Base-by-base conservation (phyloP, 2,329 filamentous ascomycete species). In the Monascus ruber region DNA sequence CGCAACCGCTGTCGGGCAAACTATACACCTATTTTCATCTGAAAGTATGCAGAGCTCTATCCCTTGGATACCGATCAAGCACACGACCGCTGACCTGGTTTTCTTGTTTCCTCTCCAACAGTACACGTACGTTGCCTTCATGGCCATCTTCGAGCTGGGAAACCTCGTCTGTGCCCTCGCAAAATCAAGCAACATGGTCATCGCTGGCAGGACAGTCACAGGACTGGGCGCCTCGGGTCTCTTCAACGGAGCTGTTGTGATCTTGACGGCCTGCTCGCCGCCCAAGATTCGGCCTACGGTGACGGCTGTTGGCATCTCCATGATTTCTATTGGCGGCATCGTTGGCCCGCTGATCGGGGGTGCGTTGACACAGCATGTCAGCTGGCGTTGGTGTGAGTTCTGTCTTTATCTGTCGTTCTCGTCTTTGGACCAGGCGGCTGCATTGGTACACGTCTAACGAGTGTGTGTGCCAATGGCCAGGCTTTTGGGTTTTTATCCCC, bases 261-360 rank as follows among this genome's bases (percentile, higher is more conserved):
- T 51, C 27, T 42, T 63, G 26, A 51, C 58, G 4, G 26, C 38
- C 35, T 51, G 50, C 5, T 66, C 77, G 36, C 74, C 75, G 3
- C 64, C 78, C 5, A 56, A 66, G 5, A 72, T 74, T 48, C 63
- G 74, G 5, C 27, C 74, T 70, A 46, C 57, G 2, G 55, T 51
- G 17, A 54, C 57, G 11, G 56, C 54, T 0, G 52, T 76, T 31
- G 64, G 77, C 32, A 70, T 70, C 8, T 70, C 65, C 36, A 73
- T 76, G 62, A 77, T 71, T 56, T 75, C 73, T 10, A 65, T 79
- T 36, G 72, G 72, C 0, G 59, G 58, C 5, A 56, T 67, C 31
- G 52, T 60, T 27, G 62, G 60, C 3, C 64, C 64, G 3, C 50
- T 66, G 32, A 48, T 70, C 32, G 66, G 67, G 24, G 67, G 66